Evolutionary conservation across 768 basidiomycete species (phyloP), one percentile per base, ranked within the genome.

Genomic region (Mycena galericulata): DNA sequence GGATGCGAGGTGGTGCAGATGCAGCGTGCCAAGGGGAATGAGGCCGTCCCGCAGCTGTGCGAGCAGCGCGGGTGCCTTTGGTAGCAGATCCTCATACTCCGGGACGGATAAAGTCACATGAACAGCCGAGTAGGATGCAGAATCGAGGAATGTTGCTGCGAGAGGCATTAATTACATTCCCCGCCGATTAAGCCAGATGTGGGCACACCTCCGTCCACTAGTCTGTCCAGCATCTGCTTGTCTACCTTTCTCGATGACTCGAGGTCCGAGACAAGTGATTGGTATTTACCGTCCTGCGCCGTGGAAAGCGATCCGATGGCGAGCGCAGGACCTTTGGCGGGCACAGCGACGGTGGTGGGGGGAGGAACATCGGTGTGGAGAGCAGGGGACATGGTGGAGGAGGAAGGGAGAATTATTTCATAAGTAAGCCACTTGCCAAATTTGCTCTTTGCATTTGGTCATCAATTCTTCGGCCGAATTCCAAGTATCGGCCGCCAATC

Each of bases 221-320:
- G 80, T 67, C 95, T 85, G 77, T 97, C 95, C 30, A 96, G 80
- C 82, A 96, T 88, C 75, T 95, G 90, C 74, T 87, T 90, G 73
- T 96, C 94, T 32, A 94, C 89, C 36, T 80, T 74, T 68, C 85
- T 79, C 20, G 82, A 84, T 64, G 78, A 78, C 77, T 88, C 87
- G 65, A 95, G 80, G 70, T 84, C 82, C 9, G 88, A 84, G 57
- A 94, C 84, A 68, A 94, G 80, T 1, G 86, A 78, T 77, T 95
- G 93, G 76, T 95, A 95, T 76, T 85, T 86, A 34, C 95, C 95
- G 75, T 94, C 89, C 76, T 89, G 86, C 4, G 94, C 95, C 0
- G 94, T 92, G 4, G 86, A 81, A 22, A 91, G 87, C 10, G 94
- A 94, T 62, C 95, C 93, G 69, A 97, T 89, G 58, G 87, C 92